A percentile compares a stretch with the other conserved stretches of the same genome.
Evolutionary conservation across 306 rosid species (phyloP).

Genomic region (Malus fusca): DNA sequence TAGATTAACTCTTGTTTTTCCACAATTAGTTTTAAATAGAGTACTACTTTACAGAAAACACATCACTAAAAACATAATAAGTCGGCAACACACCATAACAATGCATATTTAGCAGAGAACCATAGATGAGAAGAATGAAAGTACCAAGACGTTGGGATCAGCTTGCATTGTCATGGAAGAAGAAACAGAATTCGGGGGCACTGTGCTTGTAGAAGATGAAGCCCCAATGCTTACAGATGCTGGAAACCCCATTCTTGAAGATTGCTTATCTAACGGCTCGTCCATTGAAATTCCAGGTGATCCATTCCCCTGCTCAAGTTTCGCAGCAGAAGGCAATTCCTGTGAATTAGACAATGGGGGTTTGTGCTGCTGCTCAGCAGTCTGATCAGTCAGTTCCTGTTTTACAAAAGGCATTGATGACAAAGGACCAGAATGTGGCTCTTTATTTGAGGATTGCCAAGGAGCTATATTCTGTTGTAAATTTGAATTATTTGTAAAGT

Average conservation of each 20-base stretch:
- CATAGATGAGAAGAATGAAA: not conserved
- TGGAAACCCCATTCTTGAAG: slow-evolving; percentile 57
- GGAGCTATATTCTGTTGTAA: slow-evolving; percentile 49
- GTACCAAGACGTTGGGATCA: slow-evolving; percentile 43
- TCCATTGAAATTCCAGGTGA: slow-evolving; percentile 49
- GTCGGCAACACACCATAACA: slow-evolving; percentile 3
- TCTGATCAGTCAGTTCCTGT: slow-evolving; percentile 59
- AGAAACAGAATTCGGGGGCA: slow-evolving; percentile 42
- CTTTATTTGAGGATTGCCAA: slow-evolving; percentile 64
- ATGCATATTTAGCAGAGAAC: not conserved
- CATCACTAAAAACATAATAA: not conserved
- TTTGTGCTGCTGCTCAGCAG: slow-evolving; percentile 65
- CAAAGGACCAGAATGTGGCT: slow-evolving; percentile 41
- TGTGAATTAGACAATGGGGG: slow-evolving; percentile 42
- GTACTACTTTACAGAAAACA: not conserved
- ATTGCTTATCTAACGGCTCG: slow-evolving; percentile 40
- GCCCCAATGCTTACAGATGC: slow-evolving; percentile 35
- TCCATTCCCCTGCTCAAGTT: slow-evolving; percentile 48
- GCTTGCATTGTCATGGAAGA: slow-evolving; percentile 38
- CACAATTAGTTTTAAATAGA: not conserved
- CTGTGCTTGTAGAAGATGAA: slow-evolving; percentile 39
- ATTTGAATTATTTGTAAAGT: slow-evolving; percentile 40
- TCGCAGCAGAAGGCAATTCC: slow-evolving; percentile 50
- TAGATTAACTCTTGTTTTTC: not conserved
- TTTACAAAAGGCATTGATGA: slow-evolving; percentile 49